A percentile compares a stretch with the other conserved stretches of the same genome.
Evolutionary conservation across 768 basidiomycete species (phyloP).

Genomic region (Serendipita sp.): DNA sequence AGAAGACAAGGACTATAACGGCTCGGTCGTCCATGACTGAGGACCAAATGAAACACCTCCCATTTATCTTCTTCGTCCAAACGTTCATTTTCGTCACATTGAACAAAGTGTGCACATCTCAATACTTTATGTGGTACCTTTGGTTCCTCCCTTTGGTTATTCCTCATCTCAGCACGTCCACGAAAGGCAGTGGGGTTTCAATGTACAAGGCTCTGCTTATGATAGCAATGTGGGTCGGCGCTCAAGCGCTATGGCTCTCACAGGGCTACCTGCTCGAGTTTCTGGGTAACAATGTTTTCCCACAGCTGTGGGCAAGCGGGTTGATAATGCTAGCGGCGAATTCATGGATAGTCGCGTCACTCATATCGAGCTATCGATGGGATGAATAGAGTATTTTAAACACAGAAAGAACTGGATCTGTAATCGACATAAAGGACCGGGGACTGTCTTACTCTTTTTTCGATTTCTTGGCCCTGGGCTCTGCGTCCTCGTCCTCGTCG

Average conservation of each 20-base stretch:
- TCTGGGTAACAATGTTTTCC: constrained; percentile 55
- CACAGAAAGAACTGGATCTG: too few relatives aligned
- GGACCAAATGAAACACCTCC: constrained; percentile 35
- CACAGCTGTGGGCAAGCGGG: constrained; percentile 62
- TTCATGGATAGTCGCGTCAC: constrained; percentile 55
- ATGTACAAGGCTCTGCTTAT: constrained; percentile 25
- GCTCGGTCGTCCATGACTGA: neutral
- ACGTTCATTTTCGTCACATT: constrained; percentile 85
- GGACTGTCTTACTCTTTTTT: constrained; percentile 11
- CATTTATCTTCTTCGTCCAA: constrained; percentile 82
- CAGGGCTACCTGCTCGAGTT: constrained; percentile 88
- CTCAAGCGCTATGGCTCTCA: constrained; percentile 72
- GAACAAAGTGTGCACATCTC: constrained; percentile 95
- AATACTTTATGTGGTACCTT: constrained; percentile 98
- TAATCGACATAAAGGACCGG: too few relatives aligned
- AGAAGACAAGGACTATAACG: neutral
- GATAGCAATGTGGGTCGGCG: constrained; percentile 49
- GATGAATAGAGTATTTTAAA: neutral
- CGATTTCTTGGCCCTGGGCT: constrained; percentile 10
- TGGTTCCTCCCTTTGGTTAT: constrained; percentile 73
- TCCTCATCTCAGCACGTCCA: constrained; percentile 32
- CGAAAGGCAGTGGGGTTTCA: constrained; percentile 21
- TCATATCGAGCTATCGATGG: neutral
- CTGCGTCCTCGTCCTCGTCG: constrained; percentile 28
- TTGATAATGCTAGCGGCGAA: constrained; percentile 60